phyloP scores from a whole-genome alignment of 805 yeast species.

The Yarrowia sp. region DNA sequence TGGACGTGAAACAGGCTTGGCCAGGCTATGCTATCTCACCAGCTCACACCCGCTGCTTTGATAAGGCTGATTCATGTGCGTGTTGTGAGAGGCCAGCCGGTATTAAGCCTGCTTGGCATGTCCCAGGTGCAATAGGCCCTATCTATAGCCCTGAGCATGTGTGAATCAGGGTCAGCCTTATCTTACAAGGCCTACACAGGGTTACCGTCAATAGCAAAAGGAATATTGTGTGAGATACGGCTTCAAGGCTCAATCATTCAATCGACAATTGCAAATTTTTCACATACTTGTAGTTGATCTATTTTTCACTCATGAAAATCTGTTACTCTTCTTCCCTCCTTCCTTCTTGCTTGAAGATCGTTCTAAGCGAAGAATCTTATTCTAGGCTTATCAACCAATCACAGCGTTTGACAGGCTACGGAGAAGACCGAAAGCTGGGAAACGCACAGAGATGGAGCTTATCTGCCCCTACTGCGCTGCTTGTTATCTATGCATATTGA shows the following conservation, averaged over 20 bases:
- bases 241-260: no score
- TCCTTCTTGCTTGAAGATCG: constrained; percentile 6
- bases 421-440: constrained; percentile 20
- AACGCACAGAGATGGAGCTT: background rate
- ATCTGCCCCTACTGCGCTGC: background rate
- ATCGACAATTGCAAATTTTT: no score
- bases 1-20: no score
- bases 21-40: background rate
- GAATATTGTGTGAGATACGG: background rate
- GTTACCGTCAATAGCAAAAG: background rate
- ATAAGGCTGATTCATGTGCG: constrained; percentile 25
- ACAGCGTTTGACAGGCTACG: background rate
- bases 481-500: constrained; percentile 21
- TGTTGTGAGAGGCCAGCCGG: constrained; percentile 5
- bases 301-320: background rate
- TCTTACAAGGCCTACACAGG: no score
- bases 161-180: no score
- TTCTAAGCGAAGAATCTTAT: background rate
- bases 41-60: constrained; percentile 1
- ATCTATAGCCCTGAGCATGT: background rate
- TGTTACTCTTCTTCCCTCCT: background rate
- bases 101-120: constrained; percentile 6
- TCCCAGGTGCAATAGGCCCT: background rate
- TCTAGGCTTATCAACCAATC: constrained; percentile 16
- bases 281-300: no score